Conservation (phyloP, 1,139 yeast species). For the Candida glucosophila region DNA sequence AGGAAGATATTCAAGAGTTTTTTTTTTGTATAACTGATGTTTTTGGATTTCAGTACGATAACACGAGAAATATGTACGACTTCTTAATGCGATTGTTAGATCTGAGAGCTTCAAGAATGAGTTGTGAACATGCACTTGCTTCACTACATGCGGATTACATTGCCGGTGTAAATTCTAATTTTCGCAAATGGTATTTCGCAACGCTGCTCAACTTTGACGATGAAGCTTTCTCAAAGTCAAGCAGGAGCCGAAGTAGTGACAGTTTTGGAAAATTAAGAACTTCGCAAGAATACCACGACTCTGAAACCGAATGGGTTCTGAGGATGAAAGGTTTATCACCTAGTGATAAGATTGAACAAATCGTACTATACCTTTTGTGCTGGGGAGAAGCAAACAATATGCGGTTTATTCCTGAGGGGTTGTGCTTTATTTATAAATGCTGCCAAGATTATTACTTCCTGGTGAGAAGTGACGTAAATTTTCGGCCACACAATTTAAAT, state of each 20-base stretch:
- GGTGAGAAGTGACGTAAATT: slow-evolving; percentile 21
- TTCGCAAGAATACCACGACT: slow-evolving; percentile 28
- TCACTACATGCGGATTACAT: slow-evolving; percentile 68
- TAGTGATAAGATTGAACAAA: slow-evolving; percentile 51
- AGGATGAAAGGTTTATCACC: slow-evolving; percentile 50
- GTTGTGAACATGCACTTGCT: slow-evolving; percentile 43
- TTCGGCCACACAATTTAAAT: slow-evolving; percentile 12
- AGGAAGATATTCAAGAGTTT: slow-evolving; percentile 45
- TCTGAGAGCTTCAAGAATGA: slow-evolving; percentile 61
- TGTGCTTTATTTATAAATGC: slow-evolving; percentile 73
- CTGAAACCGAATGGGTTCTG: slow-evolving; percentile 66
- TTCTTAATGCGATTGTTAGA: slow-evolving; percentile 55
- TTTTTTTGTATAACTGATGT: slow-evolving; percentile 43
- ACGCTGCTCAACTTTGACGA: slow-evolving; percentile 84
- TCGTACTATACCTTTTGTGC: slow-evolving; percentile 60
- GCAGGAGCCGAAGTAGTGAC: too few species aligned
- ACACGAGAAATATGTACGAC: slow-evolving; percentile 57
- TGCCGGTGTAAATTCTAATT: slow-evolving; percentile 90
- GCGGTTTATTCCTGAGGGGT: slow-evolving; percentile 78
- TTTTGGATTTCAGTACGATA: slow-evolving; percentile 65
- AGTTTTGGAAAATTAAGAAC: slow-evolving; percentile 29
- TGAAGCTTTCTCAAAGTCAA: slow-evolving; percentile 2
- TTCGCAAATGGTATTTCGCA: slow-evolving; percentile 93
- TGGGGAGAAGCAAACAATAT: slow-evolving; percentile 91
- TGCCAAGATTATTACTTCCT: slow-evolving; percentile 61